Evolutionary conservation across 2,329 filamentous ascomycete species (phyloP).

Genomic region (Nemania abortiva): DNA sequence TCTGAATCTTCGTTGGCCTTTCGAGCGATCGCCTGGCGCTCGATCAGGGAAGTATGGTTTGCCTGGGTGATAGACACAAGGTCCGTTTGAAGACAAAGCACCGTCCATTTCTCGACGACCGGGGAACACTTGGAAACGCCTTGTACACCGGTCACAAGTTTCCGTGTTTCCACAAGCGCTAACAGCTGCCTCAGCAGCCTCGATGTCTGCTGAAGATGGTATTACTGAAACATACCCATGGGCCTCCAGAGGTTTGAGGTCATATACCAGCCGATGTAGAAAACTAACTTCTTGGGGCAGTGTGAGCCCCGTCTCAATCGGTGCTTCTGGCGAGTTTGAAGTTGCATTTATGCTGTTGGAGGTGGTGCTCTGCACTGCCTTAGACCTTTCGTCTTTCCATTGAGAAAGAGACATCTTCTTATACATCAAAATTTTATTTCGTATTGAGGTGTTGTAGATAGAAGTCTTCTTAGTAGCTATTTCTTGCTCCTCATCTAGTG

Average conservation of each 20-base stretch:
- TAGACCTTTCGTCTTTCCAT: slow-evolving; percentile 74
- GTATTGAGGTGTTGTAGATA: slow-evolving; percentile 87
- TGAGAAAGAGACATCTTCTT: slow-evolving; percentile 79
- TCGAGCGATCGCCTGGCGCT: slow-evolving; percentile 67
- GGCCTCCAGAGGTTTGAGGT: slow-evolving; percentile 71
- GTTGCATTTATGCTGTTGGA: slow-evolving; percentile 53
- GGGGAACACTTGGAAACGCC: slow-evolving; percentile 92
- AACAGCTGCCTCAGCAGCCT: slow-evolving; percentile 73
- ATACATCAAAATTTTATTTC: slow-evolving; percentile 80
- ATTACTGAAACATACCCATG: slow-evolving; percentile 80
- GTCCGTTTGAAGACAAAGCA: slow-evolving; percentile 79
- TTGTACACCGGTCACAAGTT: slow-evolving; percentile 85
- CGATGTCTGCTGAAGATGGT: slow-evolving; percentile 75
- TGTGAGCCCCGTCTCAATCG: slow-evolving; percentile 77
- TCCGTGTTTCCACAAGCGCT: slow-evolving; percentile 81
- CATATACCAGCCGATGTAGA: slow-evolving; percentile 71
- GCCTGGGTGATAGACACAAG: slow-evolving; percentile 85
- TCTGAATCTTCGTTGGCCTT: slow-evolving; percentile 72
- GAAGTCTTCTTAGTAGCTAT: slow-evolving; percentile 73
- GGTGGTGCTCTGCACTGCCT: slow-evolving; percentile 48
- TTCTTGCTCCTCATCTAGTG: slow-evolving; percentile 83
- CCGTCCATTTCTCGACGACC: slow-evolving; percentile 83
- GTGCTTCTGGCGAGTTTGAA: slow-evolving; percentile 55
- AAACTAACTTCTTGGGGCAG: slow-evolving; percentile 75
- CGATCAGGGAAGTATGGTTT: slow-evolving; percentile 71